phyloP scores from a whole-genome alignment of 805 yeast genomes.

The Lipomyces starkeyi region DNA sequence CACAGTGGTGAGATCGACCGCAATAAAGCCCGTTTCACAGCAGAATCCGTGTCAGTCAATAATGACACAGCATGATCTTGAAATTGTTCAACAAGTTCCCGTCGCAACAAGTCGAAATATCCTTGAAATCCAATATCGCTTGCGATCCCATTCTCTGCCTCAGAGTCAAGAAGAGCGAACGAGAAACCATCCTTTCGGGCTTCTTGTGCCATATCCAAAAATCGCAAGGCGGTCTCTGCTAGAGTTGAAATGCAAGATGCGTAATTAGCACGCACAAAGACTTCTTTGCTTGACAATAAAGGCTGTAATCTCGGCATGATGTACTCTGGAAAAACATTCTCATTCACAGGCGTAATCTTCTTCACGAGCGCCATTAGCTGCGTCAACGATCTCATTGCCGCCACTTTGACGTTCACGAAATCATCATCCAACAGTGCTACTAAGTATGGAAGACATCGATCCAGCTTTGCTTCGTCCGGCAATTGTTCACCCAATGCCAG shows the following conservation, averaged over 20 bases:
- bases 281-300: conserved; percentile 50
- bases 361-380: conserved; percentile 70
- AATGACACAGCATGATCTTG: conserved; percentile 69
- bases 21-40: conserved; percentile 73
- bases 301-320: conserved; percentile 69
- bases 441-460: conserved; percentile 81
- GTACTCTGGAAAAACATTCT: conserved; percentile 79
- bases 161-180: conserved; percentile 49
- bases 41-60: conserved; percentile 69
- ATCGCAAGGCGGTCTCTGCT: conserved; percentile 66
- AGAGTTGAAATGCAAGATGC: conserved; percentile 77
- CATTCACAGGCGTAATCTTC: conserved; percentile 74
- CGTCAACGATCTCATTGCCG: conserved; percentile 68
- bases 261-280: conserved; percentile 65
- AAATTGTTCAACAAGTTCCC: conserved; percentile 58
- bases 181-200: conserved; percentile 45
- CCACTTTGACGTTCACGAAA: conserved; percentile 66
- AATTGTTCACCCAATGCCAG: conserved; percentile 76
- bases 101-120: conserved; percentile 49
- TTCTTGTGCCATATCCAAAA: conserved; percentile 63
- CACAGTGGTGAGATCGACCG: conserved; percentile 78
- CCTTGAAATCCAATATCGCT: conserved; percentile 32
- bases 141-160: conserved; percentile 51
- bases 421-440: conserved; percentile 73
- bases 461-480: conserved; percentile 83